These are phyloP conservation scores for Aspergillaceae sp. DNA, from an alignment of 2,329 filamentous ascomycete genomes.

Conservation along the genomic window DNA sequence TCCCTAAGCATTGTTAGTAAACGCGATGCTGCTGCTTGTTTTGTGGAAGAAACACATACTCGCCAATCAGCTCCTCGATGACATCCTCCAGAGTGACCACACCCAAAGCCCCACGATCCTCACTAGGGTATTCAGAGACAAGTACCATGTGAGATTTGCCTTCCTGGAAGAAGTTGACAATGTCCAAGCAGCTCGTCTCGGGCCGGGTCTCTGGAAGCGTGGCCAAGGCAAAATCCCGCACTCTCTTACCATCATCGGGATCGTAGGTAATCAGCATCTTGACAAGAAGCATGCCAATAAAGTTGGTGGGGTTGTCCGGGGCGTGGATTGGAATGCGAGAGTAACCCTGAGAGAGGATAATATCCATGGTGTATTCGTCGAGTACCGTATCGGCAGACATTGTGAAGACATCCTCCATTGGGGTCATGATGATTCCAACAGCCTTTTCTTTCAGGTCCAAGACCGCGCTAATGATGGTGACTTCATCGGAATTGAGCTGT, in stretches of 20 bases:
- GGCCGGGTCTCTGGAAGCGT: constrained; percentile 91
- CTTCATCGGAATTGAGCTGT: constrained; percentile 90
- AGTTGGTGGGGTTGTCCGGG: constrained; percentile 73
- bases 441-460: constrained; percentile 94
- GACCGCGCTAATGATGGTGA: constrained; percentile 96
- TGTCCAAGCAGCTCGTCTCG: constrained; percentile 93
- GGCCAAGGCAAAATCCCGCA: constrained; percentile 83
- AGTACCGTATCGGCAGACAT: constrained; percentile 92
- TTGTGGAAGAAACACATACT: constrained; percentile 50
- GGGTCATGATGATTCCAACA: constrained; percentile 94
- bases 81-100: constrained; percentile 96
- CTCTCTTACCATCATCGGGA: constrained; percentile 78
- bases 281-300: constrained; percentile 94
- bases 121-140: constrained; percentile 83
- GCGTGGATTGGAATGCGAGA: constrained; percentile 92
- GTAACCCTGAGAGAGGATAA: constrained; percentile 86
- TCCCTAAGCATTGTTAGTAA: constrained; percentile 51
- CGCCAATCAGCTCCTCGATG: constrained; percentile 96
- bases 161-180: constrained; percentile 99
- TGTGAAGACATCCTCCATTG: constrained; percentile 93
- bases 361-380: constrained; percentile 90
- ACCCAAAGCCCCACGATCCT: constrained; percentile 79
- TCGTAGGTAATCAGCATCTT: constrained; percentile 99
- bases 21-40: neutral
- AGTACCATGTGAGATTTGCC: constrained; percentile 98